Evolutionary conservation across 1,284 basidiomycete genomes (phyloP), one percentile per base, ranked within the genome.

Genomic region (Ganoderma resinaceum): DNA sequence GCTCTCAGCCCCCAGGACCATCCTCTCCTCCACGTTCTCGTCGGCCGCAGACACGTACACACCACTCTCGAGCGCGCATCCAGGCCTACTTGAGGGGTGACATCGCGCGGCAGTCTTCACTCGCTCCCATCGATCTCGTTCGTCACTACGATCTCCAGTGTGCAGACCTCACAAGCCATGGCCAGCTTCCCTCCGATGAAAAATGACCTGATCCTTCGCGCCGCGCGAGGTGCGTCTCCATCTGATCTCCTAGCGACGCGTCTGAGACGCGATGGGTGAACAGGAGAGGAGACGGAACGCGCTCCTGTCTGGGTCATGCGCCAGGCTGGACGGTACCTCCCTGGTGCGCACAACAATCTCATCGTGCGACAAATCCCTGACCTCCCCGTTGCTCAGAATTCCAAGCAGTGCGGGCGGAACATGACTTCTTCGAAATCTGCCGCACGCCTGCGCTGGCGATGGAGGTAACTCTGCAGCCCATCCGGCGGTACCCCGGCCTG

Each of bases 261-360:
- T 55, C 69, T 66, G 23, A 66, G 42, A 65, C 33, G 43, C 65
- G 42, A 40, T 60, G 52, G n/a, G 37, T 42, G 46, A 55, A 58
- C 70, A 92, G 95, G 96, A 16, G 91, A 97, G 81, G 85, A 89
- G 79, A 97, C 96, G 0, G 93, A 95, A 77, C 90, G 95, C 67
- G 95, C 97, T 2, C 97, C 97, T 16, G 96, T 98, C 70, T 99
- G 97, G 97, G 94, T 99, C 70, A 99, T 99, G 97, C 89, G 98
- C 40, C 97, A 99, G 80, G 98, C 98, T 26, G 97, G 97, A 58
- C 88, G 97, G 65, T 98, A 98, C 82, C 89, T 98, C 62, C 96
- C 96, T 80, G 96, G 95, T 95, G 76, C 80, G 85, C 80, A 26
- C 20, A 29, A 42, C n/a, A 29, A 18, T 29, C 37, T 37, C 62